Evolutionary conservation across 345 rosid genomes (phyloP).

Genomic region (Syzygium aqueum): DNA sequence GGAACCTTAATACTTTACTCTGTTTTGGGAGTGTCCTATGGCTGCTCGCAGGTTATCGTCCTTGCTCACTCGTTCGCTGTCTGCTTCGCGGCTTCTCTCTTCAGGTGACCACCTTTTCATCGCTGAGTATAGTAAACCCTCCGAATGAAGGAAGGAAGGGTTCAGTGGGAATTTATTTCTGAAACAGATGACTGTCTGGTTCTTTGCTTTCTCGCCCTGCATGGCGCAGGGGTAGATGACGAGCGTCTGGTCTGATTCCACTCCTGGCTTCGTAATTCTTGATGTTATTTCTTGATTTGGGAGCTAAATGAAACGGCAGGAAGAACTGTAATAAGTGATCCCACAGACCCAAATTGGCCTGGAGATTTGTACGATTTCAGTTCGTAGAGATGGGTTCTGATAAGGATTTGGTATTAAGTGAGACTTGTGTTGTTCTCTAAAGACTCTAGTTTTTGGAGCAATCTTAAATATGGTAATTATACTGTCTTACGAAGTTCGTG

Average conservation of each 20-base stretch:
- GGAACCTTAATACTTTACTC: neutral
- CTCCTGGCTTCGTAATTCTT: neutral
- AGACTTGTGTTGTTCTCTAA: neutral
- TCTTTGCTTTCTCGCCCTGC: neutral
- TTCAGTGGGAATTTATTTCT: neutral
- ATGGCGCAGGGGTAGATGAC: neutral
- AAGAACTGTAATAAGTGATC: neutral
- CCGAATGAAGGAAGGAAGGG: neutral
- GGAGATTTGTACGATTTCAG: neutral
- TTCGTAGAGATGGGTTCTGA: neutral
- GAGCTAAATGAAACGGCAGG: neutral
- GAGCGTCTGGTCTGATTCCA: neutral
- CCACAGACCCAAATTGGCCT: neutral
- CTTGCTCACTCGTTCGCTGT: conserved; percentile 16
- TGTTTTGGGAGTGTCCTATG: conserved; percentile 20
- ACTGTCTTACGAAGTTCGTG: neutral
- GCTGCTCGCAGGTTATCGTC: conserved; percentile 38
- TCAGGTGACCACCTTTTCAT: neutral
- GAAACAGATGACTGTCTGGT: neutral
- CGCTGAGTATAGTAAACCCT: neutral
- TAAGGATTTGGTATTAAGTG: neutral
- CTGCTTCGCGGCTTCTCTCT: conserved; percentile 16
- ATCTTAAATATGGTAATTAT: neutral
- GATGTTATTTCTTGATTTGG: neutral
- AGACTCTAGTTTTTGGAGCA: neutral